A percentile compares a stretch with the other conserved stretches of the same genome.
phyloP scores from a whole-genome alignment of 257 asterid genomes.

The Solanum gandarillasii region DNA sequence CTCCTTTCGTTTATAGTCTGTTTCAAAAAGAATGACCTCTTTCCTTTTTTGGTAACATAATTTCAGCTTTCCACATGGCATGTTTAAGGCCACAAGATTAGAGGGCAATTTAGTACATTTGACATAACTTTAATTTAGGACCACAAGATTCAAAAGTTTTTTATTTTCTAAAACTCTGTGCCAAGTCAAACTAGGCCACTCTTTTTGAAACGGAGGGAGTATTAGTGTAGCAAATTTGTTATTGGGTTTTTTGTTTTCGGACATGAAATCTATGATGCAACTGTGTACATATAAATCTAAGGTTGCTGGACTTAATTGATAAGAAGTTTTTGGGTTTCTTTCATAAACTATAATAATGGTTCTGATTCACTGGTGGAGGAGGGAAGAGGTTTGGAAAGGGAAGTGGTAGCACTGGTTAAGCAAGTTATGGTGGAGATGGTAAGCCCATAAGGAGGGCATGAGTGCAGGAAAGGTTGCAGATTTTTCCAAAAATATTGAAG shows the following conservation, averaged over 20 bases:
- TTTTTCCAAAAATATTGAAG: not conserved
- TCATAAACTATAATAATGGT: not conserved
- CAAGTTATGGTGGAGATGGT: not conserved
- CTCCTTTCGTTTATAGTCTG: too few relatives aligned
- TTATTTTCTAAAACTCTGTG: too few relatives aligned
- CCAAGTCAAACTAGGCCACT: too few relatives aligned
- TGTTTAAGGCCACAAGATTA: too few relatives aligned
- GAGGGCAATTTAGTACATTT: too few relatives aligned
- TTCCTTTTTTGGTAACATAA: too few relatives aligned
- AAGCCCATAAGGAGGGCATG: not conserved
- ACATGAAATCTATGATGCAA: not conserved
- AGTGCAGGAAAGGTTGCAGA: not conserved
- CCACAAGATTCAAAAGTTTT: too few relatives aligned
- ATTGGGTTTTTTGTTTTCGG: not conserved
- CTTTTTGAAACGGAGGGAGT: too few relatives aligned
- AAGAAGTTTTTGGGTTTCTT: not conserved
- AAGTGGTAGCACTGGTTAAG: not conserved
- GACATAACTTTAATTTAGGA: too few relatives aligned
- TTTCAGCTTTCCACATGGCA: too few relatives aligned
- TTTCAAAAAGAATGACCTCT: too few relatives aligned
- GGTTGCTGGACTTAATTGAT: not conserved
- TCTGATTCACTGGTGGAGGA: not conserved
- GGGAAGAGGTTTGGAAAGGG: not conserved
- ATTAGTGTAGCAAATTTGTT: not conserved
- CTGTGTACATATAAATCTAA: not conserved